Evolutionary conservation across 2,329 filamentous ascomycete species (phyloP), one percentile per base, ranked within the genome.

Genomic region (Cytospora piceicola): DNA sequence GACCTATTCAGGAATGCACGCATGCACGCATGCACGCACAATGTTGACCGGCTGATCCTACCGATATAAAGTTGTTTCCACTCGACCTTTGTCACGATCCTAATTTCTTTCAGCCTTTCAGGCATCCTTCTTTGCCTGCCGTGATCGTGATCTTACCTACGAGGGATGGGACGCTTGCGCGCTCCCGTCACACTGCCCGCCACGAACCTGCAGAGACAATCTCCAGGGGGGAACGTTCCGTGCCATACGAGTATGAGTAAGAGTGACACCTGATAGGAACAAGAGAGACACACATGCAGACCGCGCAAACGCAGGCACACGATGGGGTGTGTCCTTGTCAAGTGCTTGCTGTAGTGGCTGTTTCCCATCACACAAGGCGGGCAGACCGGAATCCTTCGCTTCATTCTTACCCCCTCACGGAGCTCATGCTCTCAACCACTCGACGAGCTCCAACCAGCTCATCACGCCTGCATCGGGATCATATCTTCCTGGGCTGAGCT

Each of bases 301-400:
- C 20, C 42, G 11, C 42, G 42, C 42, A 46, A n/a, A 2, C 8
- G 42, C n/a, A n/a, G 8, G 7, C n/a, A 46, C n/a, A 3, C 20
- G 7, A 15, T 20, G n/a, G 42, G n/a, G n/a, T n/a, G n/a, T n/a
- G 20, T 11, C 42, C 42, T 46, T 46, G 42, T 22, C 42, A 46
- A 39, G 36, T 17, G n/a, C 2, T 46, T 46, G 17, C 7, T 46
- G 42, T 22, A 20, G 42, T 46, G 42, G 42, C 42, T 46, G 42
- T 46, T 46, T 46, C 42, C 42, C 42, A 46, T 46, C 20, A 42
- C 39, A 42, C 39, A 42, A 42, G 15, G 54, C 62, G 49, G 55
- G 27, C 62, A 53, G 39, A 32, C 62, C 62, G 49, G 62, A 64
- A 54, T 64, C 62, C 55, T 60, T 63, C 58, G 46, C 52, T 42